These are phyloP conservation scores for Penicillium digitatum DNA, from an alignment of 2,329 filamentous ascomycete species.

Conservation along the genomic window DNA sequence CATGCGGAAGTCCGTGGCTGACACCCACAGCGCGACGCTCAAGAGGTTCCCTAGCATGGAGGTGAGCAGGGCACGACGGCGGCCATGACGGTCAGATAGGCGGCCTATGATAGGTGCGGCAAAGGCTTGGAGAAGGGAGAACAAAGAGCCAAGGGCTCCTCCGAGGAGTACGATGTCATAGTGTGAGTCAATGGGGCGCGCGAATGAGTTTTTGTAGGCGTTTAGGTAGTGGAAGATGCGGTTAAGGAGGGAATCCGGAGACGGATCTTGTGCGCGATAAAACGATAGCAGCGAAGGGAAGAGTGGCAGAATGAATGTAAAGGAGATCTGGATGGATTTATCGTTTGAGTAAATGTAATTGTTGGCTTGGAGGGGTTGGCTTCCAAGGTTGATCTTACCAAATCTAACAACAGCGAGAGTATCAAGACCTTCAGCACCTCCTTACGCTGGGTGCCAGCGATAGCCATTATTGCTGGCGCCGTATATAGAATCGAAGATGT, in stretches of 20 bases:
- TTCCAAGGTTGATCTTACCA: conserved; percentile 56
- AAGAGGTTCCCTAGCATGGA: conserved; percentile 92
- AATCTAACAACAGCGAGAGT: conserved; percentile 79
- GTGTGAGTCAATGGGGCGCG: conserved; percentile 85
- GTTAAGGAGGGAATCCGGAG: conserved; percentile 66
- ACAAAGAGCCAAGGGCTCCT: conserved; percentile 87
- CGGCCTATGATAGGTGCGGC: conserved; percentile 87
- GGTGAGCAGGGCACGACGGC: conserved; percentile 78
- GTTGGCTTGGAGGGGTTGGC: background rate
- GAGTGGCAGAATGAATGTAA: conserved; percentile 95
- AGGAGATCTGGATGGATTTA: conserved; percentile 70
- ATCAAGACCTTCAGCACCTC: conserved; percentile 83
- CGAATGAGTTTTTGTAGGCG: conserved; percentile 89
- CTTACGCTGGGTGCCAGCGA: conserved; percentile 57
- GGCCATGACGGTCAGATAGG: conserved; percentile 83
- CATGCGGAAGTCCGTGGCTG: conserved; percentile 88
- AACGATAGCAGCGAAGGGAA: conserved; percentile 95
- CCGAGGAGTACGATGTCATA: conserved; percentile 97
- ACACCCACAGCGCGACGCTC: conserved; percentile 90
- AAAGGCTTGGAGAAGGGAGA: conserved; percentile 86
- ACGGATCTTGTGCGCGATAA: conserved; percentile 76
- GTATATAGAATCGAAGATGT: background rate
- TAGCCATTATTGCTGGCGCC: conserved; percentile 30
- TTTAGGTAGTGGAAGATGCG: conserved; percentile 79
- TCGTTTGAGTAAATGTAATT: background rate